A percentile compares a stretch with the other conserved stretches of the same genome.
Conservation (phyloP, 169 alveolate species). For the Miamiensis avidus region DNA sequence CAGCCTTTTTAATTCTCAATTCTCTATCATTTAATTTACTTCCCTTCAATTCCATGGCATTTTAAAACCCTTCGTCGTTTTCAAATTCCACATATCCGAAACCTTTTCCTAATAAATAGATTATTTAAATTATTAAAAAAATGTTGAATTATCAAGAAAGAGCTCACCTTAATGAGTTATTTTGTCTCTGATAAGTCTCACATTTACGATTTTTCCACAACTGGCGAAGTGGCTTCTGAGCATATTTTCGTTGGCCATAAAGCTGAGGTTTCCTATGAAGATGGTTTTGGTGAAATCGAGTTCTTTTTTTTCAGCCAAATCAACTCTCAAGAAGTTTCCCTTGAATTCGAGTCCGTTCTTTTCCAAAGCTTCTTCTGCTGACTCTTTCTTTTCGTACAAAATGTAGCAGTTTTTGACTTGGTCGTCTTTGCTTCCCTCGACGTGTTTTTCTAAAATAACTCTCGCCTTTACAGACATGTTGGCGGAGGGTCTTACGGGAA, state of each 20-base stretch:
- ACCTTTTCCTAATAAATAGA: slow-evolving; percentile 53
- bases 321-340: slow-evolving; percentile 60
- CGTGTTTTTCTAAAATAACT: slow-evolving; percentile 5
- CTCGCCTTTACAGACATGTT: slow-evolving; percentile 26
- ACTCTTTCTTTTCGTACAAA: slow-evolving; percentile 30
- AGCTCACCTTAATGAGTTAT: slow-evolving; percentile 39
- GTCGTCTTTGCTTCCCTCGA: slow-evolving; percentile 38
- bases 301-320: slow-evolving; percentile 28
- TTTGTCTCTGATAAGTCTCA: slow-evolving; percentile 69
- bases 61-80: slow-evolving; percentile 47
- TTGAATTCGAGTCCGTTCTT: slow-evolving; percentile 34
- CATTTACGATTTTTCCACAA: slow-evolving; percentile 66
- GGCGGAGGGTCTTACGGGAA: slow-evolving; percentile 21
- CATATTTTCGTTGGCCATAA: slow-evolving; percentile 62
- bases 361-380: slow-evolving; percentile 43
- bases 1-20: slow-evolving; percentile 63
- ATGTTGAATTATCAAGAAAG: no score
- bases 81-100: slow-evolving; percentile 66
- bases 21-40: slow-evolving; percentile 52
- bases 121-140: no score
- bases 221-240: slow-evolving; percentile 57
- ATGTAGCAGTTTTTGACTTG: slow-evolving; percentile 54
- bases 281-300: slow-evolving; percentile 52
- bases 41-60: slow-evolving; percentile 59
- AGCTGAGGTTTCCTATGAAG: slow-evolving; percentile 74